Evolutionary conservation across 75 land plant species (phyloP), one percentile per base, ranked within the genome.

Genomic region (Ceratopteris richardii): DNA sequence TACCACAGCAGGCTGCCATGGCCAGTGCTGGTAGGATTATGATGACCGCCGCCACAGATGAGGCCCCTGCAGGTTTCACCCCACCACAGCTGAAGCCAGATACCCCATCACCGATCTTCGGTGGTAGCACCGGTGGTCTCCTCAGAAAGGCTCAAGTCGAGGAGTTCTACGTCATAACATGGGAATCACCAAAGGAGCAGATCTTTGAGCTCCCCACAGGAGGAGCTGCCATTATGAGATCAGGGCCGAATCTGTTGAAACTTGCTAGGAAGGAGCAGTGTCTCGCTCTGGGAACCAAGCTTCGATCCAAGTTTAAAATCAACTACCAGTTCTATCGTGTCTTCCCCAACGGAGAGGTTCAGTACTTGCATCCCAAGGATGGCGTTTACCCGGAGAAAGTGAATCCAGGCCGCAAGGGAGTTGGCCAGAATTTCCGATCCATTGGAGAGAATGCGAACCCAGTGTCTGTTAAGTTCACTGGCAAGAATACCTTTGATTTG

Each of bases 351-450:
- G 96, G 96, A 1, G 96, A 90, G 67, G 96, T 90, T 29, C 96
- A 90, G 72, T 90, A 90, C 56, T 61, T 90, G 47, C 96, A 90
- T 60, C 96, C 96, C 20, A 90, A 87, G 71, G 96, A 90, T 28
- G 96, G 96, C 0, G 96, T 90, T 1, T 90, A 90, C 65, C 96
- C 96, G 1, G 96, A 90, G 78, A 90, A 90, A 82, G 96, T 84
- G 53, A 90, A 90, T 67, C 51, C 82, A 0, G 96, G 96, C 1
- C 39, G 96, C n/a, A 66, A 80, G 44, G 93, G 90, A 0, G 96
- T 90, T 0, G 87, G 87, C 1, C 65, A 18, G 67, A 90, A 90
- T 67, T 50, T 68, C 64, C 66, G 96, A 58, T 72, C 73, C 41
- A 90, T 90, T 51, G 96, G 96, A 7, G 83, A 90, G 85, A 90